Conservation (phyloP, 139 green algal species). For the Tetratostichococcus sp. region DNA sequence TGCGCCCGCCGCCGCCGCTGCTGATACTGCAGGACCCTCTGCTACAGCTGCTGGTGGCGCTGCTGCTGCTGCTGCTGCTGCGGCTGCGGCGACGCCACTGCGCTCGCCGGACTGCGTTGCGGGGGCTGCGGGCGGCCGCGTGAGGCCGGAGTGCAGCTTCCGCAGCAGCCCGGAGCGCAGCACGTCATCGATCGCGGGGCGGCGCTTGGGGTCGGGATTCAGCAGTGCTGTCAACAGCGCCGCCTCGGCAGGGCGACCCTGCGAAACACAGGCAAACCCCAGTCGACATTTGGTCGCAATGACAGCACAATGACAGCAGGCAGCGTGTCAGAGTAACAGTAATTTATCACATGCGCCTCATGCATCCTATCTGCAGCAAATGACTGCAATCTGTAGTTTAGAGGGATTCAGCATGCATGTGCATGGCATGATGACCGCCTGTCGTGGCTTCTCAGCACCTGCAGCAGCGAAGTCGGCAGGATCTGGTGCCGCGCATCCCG, state of each 20-base stretch:
- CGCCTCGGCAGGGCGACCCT: slow-evolving; percentile 38
- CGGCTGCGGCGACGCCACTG: not conserved
- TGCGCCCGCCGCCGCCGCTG: no score
- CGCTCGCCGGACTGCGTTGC: not conserved
- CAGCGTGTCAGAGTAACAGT: no score
- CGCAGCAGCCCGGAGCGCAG: slow-evolving; percentile 23
- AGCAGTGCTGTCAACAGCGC: slow-evolving; percentile 49
- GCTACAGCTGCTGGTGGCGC: not conserved
- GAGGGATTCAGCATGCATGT: no score
- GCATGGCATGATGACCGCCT: no score
- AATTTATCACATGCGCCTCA: no score
- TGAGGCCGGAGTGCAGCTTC: slow-evolving; percentile 20
- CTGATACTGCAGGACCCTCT: no score
- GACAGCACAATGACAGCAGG: not conserved
- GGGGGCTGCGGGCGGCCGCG: not conserved
- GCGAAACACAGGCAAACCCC: not conserved
- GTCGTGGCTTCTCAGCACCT: not conserved
- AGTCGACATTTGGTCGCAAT: not conserved
- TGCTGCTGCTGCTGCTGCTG: not conserved
- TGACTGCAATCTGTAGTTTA: no score
- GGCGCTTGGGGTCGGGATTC: slow-evolving; percentile 37
- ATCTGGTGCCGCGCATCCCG: slow-evolving; percentile 37
- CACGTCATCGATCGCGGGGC: slow-evolving; percentile 44
- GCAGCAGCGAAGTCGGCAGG: slow-evolving; percentile 37
- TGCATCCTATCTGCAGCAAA: no score